Conservation (phyloP, 164 flowering plant genomes). For the Piper betle region DNA sequence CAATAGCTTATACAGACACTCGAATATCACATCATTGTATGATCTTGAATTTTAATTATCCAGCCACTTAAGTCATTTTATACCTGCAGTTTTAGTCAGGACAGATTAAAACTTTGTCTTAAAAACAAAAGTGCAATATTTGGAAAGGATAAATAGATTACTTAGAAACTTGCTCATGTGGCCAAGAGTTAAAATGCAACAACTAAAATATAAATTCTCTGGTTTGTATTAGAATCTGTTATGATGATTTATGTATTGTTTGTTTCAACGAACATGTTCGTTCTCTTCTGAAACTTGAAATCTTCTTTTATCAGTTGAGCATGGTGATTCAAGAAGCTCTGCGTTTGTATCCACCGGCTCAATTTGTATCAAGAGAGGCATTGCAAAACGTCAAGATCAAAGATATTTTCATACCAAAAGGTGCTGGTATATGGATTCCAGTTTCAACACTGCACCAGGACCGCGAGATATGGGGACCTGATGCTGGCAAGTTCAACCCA, state of each 20-base stretch:
- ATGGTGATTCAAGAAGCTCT: conserved; percentile 11
- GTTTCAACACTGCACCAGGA: conserved; percentile 6
- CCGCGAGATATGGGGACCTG: conserved; percentile 18
- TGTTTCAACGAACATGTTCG: no score
- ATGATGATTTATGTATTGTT: no score
- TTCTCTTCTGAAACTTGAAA: neutral
- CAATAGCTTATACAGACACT: neutral
- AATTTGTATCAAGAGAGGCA: conserved; percentile 6
- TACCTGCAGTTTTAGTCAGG: neutral
- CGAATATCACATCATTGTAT: neutral
- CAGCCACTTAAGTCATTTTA: neutral
- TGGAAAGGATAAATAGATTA: no score
- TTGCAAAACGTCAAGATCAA: conserved; percentile 4
- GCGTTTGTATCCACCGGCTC: conserved; percentile 8
- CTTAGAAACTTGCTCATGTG: no score
- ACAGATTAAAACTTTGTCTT: no score
- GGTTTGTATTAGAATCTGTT: no score
- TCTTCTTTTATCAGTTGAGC: conserved; percentile 3
- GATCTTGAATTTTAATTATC: neutral
- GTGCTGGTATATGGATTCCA: conserved; percentile 7
- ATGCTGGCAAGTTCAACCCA: conserved; percentile 33
- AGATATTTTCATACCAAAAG: conserved; percentile 7
- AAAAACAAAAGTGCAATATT: no score
- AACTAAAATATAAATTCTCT: no score
- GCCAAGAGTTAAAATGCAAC: no score